These are phyloP conservation scores for Haplosporangium sp. DNA, from an alignment of 371 early-diverging fungal genomes.

Conservation along the genomic window DNA sequence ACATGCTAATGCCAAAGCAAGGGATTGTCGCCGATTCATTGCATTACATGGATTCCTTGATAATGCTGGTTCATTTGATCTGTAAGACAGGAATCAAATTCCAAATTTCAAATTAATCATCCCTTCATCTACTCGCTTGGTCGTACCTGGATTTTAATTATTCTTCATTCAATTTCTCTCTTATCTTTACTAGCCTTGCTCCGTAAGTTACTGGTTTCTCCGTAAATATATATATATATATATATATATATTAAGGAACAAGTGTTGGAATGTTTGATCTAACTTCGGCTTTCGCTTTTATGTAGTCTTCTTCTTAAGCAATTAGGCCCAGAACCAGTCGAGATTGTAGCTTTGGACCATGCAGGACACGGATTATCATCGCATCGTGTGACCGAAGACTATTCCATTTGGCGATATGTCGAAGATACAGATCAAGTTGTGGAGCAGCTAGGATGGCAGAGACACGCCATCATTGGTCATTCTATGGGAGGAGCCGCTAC, in stretches of 20 bases:
- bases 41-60: conserved; percentile 54
- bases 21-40: conserved; percentile 50
- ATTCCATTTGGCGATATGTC: conserved; percentile 48
- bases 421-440: conserved; percentile 50
- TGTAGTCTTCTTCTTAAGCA: conserved; percentile 33
- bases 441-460: conserved; percentile 49
- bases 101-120: background rate
- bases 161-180: background rate
- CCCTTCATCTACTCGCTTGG: too few species aligned
- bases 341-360: conserved; percentile 46
- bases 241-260: too few species aligned
- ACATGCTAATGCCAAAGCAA: conserved; percentile 5
- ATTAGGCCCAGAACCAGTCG: conserved; percentile 51
- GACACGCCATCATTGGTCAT: conserved; percentile 52
- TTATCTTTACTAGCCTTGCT: conserved; percentile 19
- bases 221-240: background rate
- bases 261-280: too few species aligned
- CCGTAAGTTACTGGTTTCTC: conserved; percentile 29
- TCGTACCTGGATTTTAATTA: too few species aligned
- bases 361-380: conserved; percentile 51
- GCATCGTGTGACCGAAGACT: conserved; percentile 46
- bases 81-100: conserved; percentile 21
- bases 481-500: conserved; percentile 50
- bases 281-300: background rate
- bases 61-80: conserved; percentile 51